A percentile compares a stretch with the other conserved stretches of the same genome.
Conservation (phyloP, 805 yeast species). For the Candida sithepensis region DNA sequence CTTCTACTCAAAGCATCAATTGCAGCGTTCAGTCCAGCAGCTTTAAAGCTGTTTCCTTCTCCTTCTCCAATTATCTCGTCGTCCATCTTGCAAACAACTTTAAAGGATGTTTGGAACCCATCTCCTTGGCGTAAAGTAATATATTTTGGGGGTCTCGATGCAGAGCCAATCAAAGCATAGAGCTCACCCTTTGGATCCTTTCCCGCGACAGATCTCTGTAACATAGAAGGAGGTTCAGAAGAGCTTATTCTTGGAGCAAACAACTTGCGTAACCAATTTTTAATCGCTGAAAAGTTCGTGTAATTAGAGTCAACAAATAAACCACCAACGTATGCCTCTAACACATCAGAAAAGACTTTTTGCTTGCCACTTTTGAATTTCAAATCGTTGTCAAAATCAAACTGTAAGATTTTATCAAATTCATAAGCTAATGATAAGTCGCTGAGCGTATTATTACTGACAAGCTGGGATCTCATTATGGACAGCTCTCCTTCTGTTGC, state of each 20-base stretch:
- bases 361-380: constrained; percentile 49
- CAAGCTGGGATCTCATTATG: constrained; percentile 60
- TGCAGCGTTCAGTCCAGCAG: constrained; percentile 85
- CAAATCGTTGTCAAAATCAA: constrained; percentile 36
- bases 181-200: constrained; percentile 73
- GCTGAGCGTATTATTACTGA: constrained; percentile 68
- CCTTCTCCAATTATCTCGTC: constrained; percentile 73
- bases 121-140: constrained; percentile 43
- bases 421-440: constrained; percentile 70
- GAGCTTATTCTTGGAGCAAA: constrained; percentile 45
- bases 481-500: constrained; percentile 82
- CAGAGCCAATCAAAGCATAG: constrained; percentile 77
- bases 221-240: constrained; percentile 21
- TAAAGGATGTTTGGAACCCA: constrained; percentile 49
- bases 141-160: constrained; percentile 60
- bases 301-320: constrained; percentile 52
- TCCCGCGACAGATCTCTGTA: constrained; percentile 35
- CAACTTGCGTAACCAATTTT: constrained; percentile 53
- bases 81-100: constrained; percentile 64
- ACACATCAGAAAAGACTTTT: constrained; percentile 81
- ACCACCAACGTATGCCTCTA: constrained; percentile 94
- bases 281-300: constrained; percentile 44
- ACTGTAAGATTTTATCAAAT: constrained; percentile 53
- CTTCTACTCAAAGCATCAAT: constrained; percentile 66
- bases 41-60: constrained; percentile 60